Evolutionary conservation across 2,329 filamentous ascomycete genomes (phyloP), one percentile per base, ranked within the genome.

Genomic region (Davidsoniella neocaledoniae): DNA sequence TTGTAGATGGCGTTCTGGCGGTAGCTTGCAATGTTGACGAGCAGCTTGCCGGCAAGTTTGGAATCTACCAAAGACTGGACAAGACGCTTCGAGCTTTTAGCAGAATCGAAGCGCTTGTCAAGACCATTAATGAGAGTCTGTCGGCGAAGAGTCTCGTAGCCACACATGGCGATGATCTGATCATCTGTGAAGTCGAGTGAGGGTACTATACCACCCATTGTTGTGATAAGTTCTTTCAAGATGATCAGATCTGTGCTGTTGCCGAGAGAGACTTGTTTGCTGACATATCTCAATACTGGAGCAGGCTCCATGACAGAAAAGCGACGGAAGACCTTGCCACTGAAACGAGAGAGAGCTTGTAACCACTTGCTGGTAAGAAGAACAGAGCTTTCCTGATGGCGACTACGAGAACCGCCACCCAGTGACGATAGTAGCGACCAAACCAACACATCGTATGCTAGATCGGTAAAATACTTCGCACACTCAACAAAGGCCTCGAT

Each of bases 401-500:
- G 70, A 58, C 76, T 80, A 58, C 78, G 70, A 48, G 73, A 71
- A 55, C 78, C 77, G 46, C 75, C 76, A 33, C 68, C 70, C 10
- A 82, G 66, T 1, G 78, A 79, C 59, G 79, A 93, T 64, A 98
- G 77, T 42, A 98, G 70, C 17, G 86, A 86, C 87, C 90, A 98
- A 3, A 86, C 84, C 42, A 98, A 71, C 29, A 94, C 85, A 63
- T 98, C 91, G 61, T 94, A 94, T 0, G 86, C 90, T 37, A 98
- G 68, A 49, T 85, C 80, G 1, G 90, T 94, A 57, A 96, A 95
- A 62, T 95, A 95, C 58, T 86, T 82, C 38, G 86, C 87, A 59
- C 88, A 95, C 61, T 95, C 87, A 12, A 96, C 88, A 54, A 98
- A 86, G 4, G 86, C 86, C 54, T 94, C 86, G 51, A 94, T 94